Evolutionary conservation across 371 early-diverging fungal genomes (phyloP).

Genomic region (Enterocytospora artemiae): DNA sequence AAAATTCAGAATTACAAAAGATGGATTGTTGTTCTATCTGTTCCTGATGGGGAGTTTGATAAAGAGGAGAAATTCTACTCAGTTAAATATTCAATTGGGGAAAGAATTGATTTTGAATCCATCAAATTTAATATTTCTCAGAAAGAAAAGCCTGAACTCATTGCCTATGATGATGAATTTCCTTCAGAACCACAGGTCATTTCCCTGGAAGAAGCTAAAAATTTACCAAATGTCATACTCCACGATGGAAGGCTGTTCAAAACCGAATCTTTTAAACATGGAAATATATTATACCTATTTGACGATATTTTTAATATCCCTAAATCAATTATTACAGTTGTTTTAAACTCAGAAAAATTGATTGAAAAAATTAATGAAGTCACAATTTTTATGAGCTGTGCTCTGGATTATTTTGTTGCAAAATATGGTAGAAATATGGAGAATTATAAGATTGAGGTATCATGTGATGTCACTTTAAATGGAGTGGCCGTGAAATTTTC

Average conservation of each 20-base stretch:
- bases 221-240: too few relatives aligned
- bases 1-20: conserved; percentile 16
- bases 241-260: background rate
- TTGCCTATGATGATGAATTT: too few relatives aligned
- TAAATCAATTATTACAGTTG: conserved; percentile 19
- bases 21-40: too few relatives aligned
- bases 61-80: too few relatives aligned
- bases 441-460: conserved; percentile 5
- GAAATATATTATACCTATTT: conserved; percentile 24
- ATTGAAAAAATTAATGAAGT: conserved; percentile 1
- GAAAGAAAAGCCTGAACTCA: too few relatives aligned
- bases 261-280: background rate
- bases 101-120: too few relatives aligned
- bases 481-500: conserved; percentile 13
- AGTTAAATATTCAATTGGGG: too few relatives aligned
- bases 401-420: conserved; percentile 23
- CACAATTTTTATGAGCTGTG: conserved; percentile 17
- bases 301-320: conserved; percentile 34
- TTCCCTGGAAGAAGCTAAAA: too few relatives aligned
- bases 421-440: conserved; percentile 28
- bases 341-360: conserved; percentile 15
- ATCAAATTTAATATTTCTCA: too few relatives aligned
- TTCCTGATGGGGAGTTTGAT: too few relatives aligned
- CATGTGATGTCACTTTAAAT: background rate
- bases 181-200: too few relatives aligned